Evolutionary conservation across 208 protist genomes (phyloP), one percentile per base, ranked within the genome.

Genomic region (Phytomonas sp.): DNA sequence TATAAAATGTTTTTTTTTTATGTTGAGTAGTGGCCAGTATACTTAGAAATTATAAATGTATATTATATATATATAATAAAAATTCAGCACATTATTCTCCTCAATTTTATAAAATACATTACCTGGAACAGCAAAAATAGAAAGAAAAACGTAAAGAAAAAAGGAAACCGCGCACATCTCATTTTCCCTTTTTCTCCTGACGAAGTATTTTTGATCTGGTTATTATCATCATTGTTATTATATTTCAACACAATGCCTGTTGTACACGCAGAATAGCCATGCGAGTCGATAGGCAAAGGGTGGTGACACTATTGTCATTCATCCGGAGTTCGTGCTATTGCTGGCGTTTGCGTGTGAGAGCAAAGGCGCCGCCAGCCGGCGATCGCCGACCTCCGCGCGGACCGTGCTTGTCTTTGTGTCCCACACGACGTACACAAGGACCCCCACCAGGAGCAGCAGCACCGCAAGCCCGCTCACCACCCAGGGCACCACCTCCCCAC

Each of bases 351-450:
- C 45, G 16, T 59, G 59, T 62, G 7, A 4, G 59, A 31, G 59
- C 12, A 32, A 31, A 4, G 29, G 29, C 29, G 8, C 8, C 59
- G 59, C 29, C 29, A 29, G 4, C 29, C 29, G 7, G 6, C 12
- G 29, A 4, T 12, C 59, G 4, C 59, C 29, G 45, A 14, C 45
- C 29, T 12, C 12, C 29, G 7, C 59, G 4, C 29, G 59, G 4
- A 12, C 59, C 4, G 59, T 4, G 59, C 59, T 63, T 14, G 79
- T 88, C 62, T 76, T 73, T 60, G 78, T 65, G 23, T 88, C 82
- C 80, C 82, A 88, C 65, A 77, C 74, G 29, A 88, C 79, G 73
- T 85, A 88, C 23, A 81, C 60, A 14, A 83, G 60, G 14, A 78
- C 78, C 63, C 80, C 83, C 65, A 34, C 68, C 29, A 63, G 60